Conservation (phyloP, 2,329 filamentous ascomycete species). For the Metarhizium rileyi region DNA sequence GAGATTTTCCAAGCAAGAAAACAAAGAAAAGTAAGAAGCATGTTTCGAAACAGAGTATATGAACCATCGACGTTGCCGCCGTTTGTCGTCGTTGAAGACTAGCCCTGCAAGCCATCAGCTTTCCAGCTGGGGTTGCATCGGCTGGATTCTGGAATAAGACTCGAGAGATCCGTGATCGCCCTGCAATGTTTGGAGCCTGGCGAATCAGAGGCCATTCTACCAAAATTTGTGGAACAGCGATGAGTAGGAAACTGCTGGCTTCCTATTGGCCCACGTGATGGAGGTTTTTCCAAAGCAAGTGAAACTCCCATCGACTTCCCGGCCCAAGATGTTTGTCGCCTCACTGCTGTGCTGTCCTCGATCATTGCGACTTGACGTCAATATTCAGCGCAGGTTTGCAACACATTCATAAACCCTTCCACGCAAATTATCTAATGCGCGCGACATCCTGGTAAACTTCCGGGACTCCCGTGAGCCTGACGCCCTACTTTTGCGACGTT, state of each 20-base stretch:
- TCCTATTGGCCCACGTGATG: constrained; percentile 3
- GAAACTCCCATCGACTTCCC: neutral
- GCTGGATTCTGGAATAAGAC: neutral
- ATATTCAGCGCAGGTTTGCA: neutral
- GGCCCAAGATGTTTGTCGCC: neutral
- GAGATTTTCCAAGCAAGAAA: no score
- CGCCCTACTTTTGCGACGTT: neutral
- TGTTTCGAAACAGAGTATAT: no score
- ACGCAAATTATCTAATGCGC: neutral
- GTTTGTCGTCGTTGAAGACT: no score
- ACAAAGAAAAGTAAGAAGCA: no score
- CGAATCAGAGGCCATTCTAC: neutral
- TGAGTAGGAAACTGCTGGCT: neutral
- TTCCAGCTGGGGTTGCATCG: neutral
- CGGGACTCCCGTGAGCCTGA: neutral
- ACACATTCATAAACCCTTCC: neutral
- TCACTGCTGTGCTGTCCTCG: neutral
- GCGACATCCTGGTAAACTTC: neutral
- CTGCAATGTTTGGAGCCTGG: neutral
- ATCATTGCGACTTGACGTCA: neutral
- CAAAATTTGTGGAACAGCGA: neutral
- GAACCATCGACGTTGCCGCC: no score
- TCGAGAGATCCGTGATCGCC: neutral
- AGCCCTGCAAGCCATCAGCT: neutral
- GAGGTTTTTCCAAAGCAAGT: neutral